Evolutionary conservation across 345 rosid species (phyloP).

Genomic region (Leavenworthia alabamica): DNA sequence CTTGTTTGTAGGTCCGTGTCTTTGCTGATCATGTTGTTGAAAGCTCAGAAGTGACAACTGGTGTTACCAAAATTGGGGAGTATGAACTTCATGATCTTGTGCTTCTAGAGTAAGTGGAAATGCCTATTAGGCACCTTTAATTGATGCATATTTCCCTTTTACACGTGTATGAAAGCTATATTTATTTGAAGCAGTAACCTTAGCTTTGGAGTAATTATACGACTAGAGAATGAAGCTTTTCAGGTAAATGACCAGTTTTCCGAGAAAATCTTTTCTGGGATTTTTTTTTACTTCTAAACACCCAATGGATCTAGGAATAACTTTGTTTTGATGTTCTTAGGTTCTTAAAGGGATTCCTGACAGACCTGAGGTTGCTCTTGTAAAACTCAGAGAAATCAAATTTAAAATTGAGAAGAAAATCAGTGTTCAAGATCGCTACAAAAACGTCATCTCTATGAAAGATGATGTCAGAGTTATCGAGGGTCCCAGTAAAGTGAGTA

Average conservation of each 20-base stretch:
- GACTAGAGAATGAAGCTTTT: slow-evolving; percentile 94
- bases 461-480: slow-evolving; percentile 77
- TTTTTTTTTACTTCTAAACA: too few species aligned
- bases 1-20: slow-evolving; percentile 69
- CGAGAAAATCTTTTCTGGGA: too few species aligned
- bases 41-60: slow-evolving; percentile 95
- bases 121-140: not conserved
- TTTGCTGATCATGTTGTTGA: slow-evolving; percentile 95
- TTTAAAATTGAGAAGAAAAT: slow-evolving; percentile 77
- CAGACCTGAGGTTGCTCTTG: slow-evolving; percentile 75
- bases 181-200: slow-evolving; percentile 50
- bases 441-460: slow-evolving; percentile 62
- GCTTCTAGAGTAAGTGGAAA: slow-evolving; percentile 69
- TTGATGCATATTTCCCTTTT: not conserved
- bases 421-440: slow-evolving; percentile 60
- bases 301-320: too few species aligned
- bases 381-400: slow-evolving; percentile 88
- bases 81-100: slow-evolving; percentile 97
- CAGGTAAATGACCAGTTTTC: slow-evolving; percentile 44
- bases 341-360: slow-evolving; percentile 94
- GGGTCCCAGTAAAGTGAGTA: slow-evolving; percentile 84
- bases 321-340: slow-evolving; percentile 28
- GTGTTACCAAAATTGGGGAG: slow-evolving; percentile 77
- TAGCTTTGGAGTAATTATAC: slow-evolving; percentile 89
- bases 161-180: not conserved